Evolutionary conservation across 2,329 filamentous ascomycete genomes (phyloP).

Genomic region (Neonectria faginata): DNA sequence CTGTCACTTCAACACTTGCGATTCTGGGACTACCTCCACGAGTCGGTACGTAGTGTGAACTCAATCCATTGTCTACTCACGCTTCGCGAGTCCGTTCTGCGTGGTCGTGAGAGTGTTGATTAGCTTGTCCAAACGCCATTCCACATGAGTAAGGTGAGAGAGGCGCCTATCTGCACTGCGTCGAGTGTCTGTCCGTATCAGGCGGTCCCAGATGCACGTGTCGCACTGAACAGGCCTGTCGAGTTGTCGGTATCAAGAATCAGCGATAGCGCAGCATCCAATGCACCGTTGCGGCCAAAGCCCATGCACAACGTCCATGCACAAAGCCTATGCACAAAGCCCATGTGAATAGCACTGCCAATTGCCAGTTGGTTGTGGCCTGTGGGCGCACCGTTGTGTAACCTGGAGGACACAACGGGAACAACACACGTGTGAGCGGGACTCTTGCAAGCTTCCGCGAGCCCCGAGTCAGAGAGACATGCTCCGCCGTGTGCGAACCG

Average conservation of each 20-base stretch:
- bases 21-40: conserved; percentile 12
- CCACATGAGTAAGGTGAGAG: conserved; percentile 25
- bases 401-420: conserved; percentile 29
- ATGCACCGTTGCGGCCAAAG: not conserved
- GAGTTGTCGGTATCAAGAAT: conserved; percentile 21
- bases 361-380: conserved; percentile 19
- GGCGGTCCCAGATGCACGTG: conserved; percentile 31
- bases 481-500: conserved; percentile 29
- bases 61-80: conserved; percentile 16
- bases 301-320: conserved; percentile 23
- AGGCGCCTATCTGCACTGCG: conserved; percentile 14
- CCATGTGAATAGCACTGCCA: conserved; percentile 26
- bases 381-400: conserved; percentile 13
- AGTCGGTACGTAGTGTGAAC: conserved; percentile 20
- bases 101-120: not conserved
- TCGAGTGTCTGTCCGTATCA: conserved; percentile 19
- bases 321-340: too few species aligned
- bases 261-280: conserved; percentile 7
- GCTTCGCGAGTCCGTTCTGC: conserved; percentile 8
- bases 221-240: conserved; percentile 33
- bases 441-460: conserved; percentile 41
- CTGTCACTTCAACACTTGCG: not conserved
- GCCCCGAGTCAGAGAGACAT: conserved; percentile 31
- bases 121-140: conserved; percentile 23
- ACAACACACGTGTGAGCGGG: conserved; percentile 37